These are phyloP conservation scores for Calonectria hawksworthii DNA, from an alignment of 2,329 filamentous ascomycete genomes.

Conservation along the genomic window DNA sequence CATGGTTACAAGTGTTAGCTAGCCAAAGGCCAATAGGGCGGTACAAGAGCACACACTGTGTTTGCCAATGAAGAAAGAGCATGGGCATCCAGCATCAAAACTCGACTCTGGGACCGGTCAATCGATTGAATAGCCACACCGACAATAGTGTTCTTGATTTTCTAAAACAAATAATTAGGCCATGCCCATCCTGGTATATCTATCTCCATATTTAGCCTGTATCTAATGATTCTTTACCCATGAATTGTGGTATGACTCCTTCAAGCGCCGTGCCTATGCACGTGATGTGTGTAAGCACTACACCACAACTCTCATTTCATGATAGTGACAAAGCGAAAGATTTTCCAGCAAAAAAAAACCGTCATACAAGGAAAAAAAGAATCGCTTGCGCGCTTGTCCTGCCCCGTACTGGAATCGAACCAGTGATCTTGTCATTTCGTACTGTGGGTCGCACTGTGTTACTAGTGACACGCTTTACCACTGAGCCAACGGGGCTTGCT, in stretches of 20 bases:
- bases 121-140: not conserved
- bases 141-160: not conserved
- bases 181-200: not conserved
- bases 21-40: not conserved
- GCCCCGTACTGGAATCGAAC: slow-evolving; percentile 33
- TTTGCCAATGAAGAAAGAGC: not conserved
- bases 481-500: slow-evolving; percentile 29
- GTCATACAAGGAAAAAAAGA: not conserved
- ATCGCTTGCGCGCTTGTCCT: not conserved
- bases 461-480: slow-evolving; percentile 31
- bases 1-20: not conserved
- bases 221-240: not conserved
- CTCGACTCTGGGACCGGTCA: not conserved
- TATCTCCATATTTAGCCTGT: not conserved
- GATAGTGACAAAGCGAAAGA: not conserved
- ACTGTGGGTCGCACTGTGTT: not conserved
- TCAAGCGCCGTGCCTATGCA: not conserved
- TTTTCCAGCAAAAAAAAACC: not conserved
- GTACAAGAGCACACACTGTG: not conserved
- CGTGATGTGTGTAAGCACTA: not conserved
- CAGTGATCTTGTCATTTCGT: slow-evolving; percentile 29
- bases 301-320: not conserved
- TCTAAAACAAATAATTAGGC: not conserved
- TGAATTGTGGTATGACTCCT: not conserved
- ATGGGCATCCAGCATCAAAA: not conserved